Evolutionary conservation across 805 yeast species (phyloP), one percentile per base, ranked within the genome.

Genomic region (Brettanomyces nanus): DNA sequence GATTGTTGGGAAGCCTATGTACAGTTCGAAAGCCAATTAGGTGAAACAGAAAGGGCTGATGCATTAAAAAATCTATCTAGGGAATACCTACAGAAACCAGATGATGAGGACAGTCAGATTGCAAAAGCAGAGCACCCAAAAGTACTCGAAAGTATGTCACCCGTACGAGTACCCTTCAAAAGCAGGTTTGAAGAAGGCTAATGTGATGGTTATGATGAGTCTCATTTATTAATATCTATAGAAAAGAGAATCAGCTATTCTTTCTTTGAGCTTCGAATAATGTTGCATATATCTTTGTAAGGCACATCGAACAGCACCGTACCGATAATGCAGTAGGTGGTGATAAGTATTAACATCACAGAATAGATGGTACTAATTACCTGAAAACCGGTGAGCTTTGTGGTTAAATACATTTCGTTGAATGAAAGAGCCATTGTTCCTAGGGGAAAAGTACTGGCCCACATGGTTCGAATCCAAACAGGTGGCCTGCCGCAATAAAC

Each of bases 381-480:
- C 45, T 73, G 67, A 58, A 85, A 83, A 1, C 83, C 75, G 9
- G 56, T 51, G 46, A 81, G 53, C 2, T 70, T 70, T 34, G 71
- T 73, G 2, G 69, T 53, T 3, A 43, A 48, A 30, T 65, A 78
- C 15, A 86, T 52, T 47, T 75, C 71, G 7, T 65, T 56, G 41
- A 75, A 69, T 2, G 85, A 75, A 11, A 81, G 54, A 0, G 80
- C 66, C 80, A 84, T 77, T 0, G 94, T 85, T 2, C 95, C 96
- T 48, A 86, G 51, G 4, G 95, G 96, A 78, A 87, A 87, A 45
- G 95, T 83, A 66, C 83, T 73, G 14, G 87, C 77, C 95, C 95
- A 84, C 75, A 77, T 76, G 1, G 73, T 69, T 45, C 67, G 66
- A 21, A 65, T 62, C 61, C 75, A 78, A 23, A 45, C 38, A 15